Evolutionary conservation across 176 grass and related monocot species (phyloP).

Genomic region (Oropetium thomaeum): DNA sequence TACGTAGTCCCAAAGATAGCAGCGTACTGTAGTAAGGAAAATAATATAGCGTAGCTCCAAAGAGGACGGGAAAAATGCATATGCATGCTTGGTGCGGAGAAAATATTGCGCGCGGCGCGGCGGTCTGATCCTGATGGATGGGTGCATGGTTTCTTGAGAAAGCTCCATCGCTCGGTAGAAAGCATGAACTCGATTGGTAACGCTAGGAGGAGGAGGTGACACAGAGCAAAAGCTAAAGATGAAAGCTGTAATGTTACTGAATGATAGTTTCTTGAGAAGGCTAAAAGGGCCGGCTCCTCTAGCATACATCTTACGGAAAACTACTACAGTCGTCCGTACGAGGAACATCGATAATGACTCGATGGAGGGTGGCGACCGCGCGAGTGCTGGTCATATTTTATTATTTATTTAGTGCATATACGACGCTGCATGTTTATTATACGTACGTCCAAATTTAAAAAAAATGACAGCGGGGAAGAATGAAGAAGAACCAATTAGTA

Average conservation of each 20-base stretch:
- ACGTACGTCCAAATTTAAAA: no score
- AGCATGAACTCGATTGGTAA: background rate
- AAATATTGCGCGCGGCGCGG: no score
- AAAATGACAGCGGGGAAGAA: no score
- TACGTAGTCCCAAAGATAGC: constrained; percentile 1
- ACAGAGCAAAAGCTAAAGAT: constrained; percentile 44
- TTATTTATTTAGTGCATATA: no score
- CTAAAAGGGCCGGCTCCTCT: constrained; percentile 13
- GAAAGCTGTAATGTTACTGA: constrained; percentile 39
- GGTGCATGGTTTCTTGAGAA: constrained; percentile 43
- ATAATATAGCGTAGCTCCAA: no score
- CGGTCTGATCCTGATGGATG: constrained; percentile 4
- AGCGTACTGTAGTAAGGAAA: no score
- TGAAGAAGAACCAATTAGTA: no score
- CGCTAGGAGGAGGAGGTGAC: constrained; percentile 19
- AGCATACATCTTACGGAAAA: background rate
- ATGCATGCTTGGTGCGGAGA: no score
- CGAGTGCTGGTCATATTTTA: no score
- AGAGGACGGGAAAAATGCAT: background rate
- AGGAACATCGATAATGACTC: background rate
- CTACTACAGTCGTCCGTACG: background rate
- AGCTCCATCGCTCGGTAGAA: constrained; percentile 14
- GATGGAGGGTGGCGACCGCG: no score
- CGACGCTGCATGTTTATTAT: no score
- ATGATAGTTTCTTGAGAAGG: constrained; percentile 41